Percentiles rank a stretch among this genome's conserved stretches.
phyloP scores from a whole-genome alignment of 208 protist species.

The Leishmania turanica region DNA sequence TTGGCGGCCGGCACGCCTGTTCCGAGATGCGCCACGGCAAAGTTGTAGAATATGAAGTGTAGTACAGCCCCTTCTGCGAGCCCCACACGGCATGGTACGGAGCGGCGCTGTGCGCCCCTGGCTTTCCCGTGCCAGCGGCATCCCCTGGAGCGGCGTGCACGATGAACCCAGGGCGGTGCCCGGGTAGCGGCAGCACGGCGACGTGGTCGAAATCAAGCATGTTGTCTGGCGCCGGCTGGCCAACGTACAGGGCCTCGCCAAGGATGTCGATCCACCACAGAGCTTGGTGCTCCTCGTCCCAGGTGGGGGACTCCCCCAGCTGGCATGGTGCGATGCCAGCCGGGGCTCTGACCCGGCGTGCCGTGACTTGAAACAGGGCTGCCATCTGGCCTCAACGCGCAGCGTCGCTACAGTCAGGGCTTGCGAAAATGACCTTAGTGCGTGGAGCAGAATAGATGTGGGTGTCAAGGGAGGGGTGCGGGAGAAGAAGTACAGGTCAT shows the following conservation, averaged over 20 bases:
- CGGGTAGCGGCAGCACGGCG: conserved; percentile 21
- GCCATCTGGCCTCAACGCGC: conserved; percentile 14
- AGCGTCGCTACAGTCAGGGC: background rate
- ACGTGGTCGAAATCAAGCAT: conserved; percentile 28
- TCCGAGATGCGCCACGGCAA: conserved; percentile 20
- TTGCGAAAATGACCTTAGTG: background rate
- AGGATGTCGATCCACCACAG: conserved; percentile 42
- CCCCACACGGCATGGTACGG: conserved; percentile 30
- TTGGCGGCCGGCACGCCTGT: background rate
- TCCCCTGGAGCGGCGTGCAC: conserved; percentile 13
- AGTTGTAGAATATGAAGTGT: conserved; percentile 4
- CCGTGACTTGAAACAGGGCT: conserved; percentile 32
- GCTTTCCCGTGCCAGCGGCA: background rate
- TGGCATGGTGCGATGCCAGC: conserved; percentile 9
- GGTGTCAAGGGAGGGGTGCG: background rate
- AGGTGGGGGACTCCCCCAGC: conserved; percentile 26
- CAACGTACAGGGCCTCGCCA: conserved; percentile 27
- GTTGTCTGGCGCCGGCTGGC: conserved; percentile 6
- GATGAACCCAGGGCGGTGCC: conserved; percentile 25
- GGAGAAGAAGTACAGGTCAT: background rate
- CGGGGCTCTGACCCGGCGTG: conserved; percentile 19
- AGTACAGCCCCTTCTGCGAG: conserved; percentile 26
- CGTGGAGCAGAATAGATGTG: background rate
- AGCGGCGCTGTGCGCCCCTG: background rate
- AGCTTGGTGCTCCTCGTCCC: conserved; percentile 30